Base-by-base conservation (phyloP, 352 stramenopile genomes). In the Phytophthora fragariaefolia region DNA sequence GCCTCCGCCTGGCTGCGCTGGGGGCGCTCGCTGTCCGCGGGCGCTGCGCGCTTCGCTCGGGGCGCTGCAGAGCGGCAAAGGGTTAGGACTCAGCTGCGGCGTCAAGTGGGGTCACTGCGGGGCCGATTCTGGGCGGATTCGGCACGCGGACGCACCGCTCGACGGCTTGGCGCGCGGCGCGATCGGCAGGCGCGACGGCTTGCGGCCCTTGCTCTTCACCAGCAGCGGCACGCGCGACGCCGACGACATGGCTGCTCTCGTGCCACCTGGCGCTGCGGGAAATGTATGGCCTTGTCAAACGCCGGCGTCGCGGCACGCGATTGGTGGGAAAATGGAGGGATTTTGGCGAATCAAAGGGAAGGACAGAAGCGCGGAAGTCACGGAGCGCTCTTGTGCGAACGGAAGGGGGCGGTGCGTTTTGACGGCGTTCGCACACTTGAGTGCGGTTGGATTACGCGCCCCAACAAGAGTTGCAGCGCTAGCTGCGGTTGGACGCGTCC, bases 201-300 rank as follows among this genome's bases (percentile, higher is more conserved):
- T 93, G 62, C 85, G 80, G 45, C 74, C 63, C 51, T 91, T 91
- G 68, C 80, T 87, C 60, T 87, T 87, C 10, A 91, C 71, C 36
- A 95, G 68, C 55, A 95, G 77, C 66, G 87, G 87, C 47, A 95
- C 87, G 27, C 87, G 87, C 50, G 79, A 85, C n/a, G 73, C 77
- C 48, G 83, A 90, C 24, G 79, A 74, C 79, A 87, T 87, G 38
- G 30, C 32, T 22, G 18, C n/a, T 24, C 40, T 43, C 22, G 18
- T 49, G 57, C 42, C 54, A 67, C 67, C 69, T 61, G 52, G 38
- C 30, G 30, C 23, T 20, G 34, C 28, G 51, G 58, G 57, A 60
- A 70, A 74, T 68, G 63, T 71, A 77, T 70, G 66, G 66, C 55
- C 43, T 56, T 60, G 63, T 71, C 58, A 61, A 66, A 58, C 24